Conservation (phyloP, 1,139 yeast genomes). For the Protomyces lactucae-debilis region DNA sequence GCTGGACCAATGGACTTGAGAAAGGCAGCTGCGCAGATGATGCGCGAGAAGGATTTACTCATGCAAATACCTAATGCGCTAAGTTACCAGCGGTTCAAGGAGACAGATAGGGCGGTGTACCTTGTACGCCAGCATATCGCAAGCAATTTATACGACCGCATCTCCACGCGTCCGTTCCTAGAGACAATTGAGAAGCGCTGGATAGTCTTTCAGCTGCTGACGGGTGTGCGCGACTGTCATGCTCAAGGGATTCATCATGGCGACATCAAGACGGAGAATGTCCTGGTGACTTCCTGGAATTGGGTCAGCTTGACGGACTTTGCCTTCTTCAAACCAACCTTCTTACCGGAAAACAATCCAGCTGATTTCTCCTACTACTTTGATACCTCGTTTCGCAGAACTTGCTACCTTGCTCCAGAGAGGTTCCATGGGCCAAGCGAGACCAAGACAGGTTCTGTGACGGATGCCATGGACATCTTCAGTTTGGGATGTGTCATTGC, state of each 20-base stretch:
- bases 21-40: neutral
- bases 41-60: constrained; percentile 40
- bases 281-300: constrained; percentile 81
- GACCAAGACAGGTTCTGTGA: constrained; percentile 42
- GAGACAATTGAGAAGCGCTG: constrained; percentile 78
- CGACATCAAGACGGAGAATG: constrained; percentile 84
- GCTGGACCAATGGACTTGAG: constrained; percentile 42
- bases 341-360: constrained; percentile 88
- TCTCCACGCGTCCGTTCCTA: constrained; percentile 81
- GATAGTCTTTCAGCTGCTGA: constrained; percentile 72
- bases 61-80: constrained; percentile 56
- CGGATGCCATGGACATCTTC: constrained; percentile 68
- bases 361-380: constrained; percentile 89
- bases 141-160: constrained; percentile 75
- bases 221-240: constrained; percentile 62
- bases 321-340: constrained; percentile 77
- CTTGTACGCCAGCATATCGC: constrained; percentile 74
- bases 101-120: constrained; percentile 90
- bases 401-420: constrained; percentile 93
- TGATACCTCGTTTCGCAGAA: constrained; percentile 80
- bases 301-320: constrained; percentile 83
- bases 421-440: constrained; percentile 51
- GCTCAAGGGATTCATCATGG: constrained; percentile 59
- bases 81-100: constrained; percentile 69
- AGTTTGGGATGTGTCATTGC: constrained; percentile 66